Evolutionary conservation across 331 rosid genomes (phyloP), one percentile per base, ranked within the genome.

Genomic region (Arachis monticola): DNA sequence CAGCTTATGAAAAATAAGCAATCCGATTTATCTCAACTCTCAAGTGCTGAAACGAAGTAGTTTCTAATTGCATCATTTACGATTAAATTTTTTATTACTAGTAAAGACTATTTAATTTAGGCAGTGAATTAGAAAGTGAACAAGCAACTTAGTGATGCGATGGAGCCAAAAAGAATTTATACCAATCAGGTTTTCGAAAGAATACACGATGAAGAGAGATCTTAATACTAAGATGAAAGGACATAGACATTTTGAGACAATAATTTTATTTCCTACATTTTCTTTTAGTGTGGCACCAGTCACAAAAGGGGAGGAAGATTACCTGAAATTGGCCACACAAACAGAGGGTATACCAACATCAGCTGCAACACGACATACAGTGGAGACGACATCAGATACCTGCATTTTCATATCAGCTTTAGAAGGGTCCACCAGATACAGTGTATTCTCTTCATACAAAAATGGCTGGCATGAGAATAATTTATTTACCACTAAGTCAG

Each of bases 381-480:
- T 96, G 6, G 99, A 97, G 69, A 92, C 99, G 76, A 95, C 97
- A 87, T 95, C 99, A 0, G 97, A 92, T 52, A 92, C 93, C 99
- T 95, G 82, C 50, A 59, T 69, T 76, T 69, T 63, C 44, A 56
- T 70, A 46, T 75, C 70, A 81, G 73, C 47, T 56, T 56, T 61
- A 59, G 58, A 76, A 75, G n/a, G 64, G 78, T 51, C 67, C n/a
- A n/a, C n/a, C n/a, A n/a, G n/a, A n/a, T n/a, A n/a, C n/a, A n/a
- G n/a, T n/a, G n/a, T n/a, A n/a, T n/a, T n/a, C n/a, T n/a, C n/a
- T n/a, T n/a, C n/a, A n/a, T n/a, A n/a, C n/a, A n/a, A n/a, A n/a
- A n/a, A 32, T 30, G 44, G 72, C 27, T 22, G 22, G 42, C 41
- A 6, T 46, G 44, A 67, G 58, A 74, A 67, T 51, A 79, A 73